Evolutionary conservation across 352 stramenopile species (phyloP), one percentile per base, ranked within the genome.

Genomic region (Phytophthora pistaciae): DNA sequence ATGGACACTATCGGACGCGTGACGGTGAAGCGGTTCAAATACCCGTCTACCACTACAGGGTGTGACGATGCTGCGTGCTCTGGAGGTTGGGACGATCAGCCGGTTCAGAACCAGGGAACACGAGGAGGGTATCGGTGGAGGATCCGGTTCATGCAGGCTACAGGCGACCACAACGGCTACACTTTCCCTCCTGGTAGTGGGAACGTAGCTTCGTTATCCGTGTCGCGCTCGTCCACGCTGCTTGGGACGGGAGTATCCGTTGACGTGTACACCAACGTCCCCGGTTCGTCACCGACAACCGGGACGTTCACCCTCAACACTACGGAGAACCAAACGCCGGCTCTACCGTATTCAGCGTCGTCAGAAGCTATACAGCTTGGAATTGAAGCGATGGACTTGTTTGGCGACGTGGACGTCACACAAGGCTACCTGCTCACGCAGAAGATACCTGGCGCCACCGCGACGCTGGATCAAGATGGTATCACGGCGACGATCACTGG

Each of bases 1-100:
- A 97, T 99, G 86, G 95, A 92, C 58, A 98, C 93, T 0, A 93
- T 99, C 25, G 94, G 94, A 11, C 75, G 80, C 38, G 94, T 99
- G 0, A 90, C 90, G 20, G 94, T 99, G 3, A 89, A 90, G 59
- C 91, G 91, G 48, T 81, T 95, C 18, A 77, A 92, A 25, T 98
- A 98, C 68, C 96, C 96, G 7, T 97, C 86, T 20, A 84, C 50
- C 14, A 74, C 62, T 5, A 93, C 80, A 0, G 83, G 83, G 5
- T 96, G 89, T 38, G 44, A 33, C 10, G 69, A 83, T 29, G 74
- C 80, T 5, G 60, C 63, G 0, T 96, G 89, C 46, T 91, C 87
- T 1, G 97, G 94, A 61, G 97, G 97, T 1, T 99, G 97, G 97
- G 96, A 98, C 55, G 85, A 88, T 52, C 64, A 79, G 31, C 74